Conservation (phyloP, 768 basidiomycete genomes). For the Kwoniella dejecticola region DNA sequence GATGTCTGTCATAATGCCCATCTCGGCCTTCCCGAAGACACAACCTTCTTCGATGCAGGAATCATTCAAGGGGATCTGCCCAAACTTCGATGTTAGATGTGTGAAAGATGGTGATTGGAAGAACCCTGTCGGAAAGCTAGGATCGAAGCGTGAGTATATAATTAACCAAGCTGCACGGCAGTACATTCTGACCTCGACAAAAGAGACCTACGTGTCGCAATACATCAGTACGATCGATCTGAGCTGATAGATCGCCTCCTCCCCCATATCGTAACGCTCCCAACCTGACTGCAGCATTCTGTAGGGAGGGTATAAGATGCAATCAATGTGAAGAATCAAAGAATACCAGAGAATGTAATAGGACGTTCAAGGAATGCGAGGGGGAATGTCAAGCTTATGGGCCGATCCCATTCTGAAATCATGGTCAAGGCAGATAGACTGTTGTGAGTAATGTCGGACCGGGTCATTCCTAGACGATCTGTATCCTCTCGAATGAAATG, state of each 20-base stretch:
- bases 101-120: conserved; percentile 43
- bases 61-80: conserved; percentile 30
- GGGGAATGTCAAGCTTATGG: conserved; percentile 43
- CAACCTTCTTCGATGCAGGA: neutral
- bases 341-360: conserved; percentile 42
- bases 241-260: no score
- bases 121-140: conserved; percentile 37
- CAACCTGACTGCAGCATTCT: conserved; percentile 30
- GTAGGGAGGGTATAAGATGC: conserved; percentile 37
- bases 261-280: no score
- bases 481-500: no score
- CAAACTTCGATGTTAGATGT: conserved; percentile 36
- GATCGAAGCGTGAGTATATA: conserved; percentile 36
- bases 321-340: conserved; percentile 41
- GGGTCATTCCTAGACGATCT: no score
- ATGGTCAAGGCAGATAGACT: no score
- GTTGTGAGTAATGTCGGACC: no score
- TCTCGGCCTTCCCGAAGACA: neutral
- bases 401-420: conserved; percentile 39
- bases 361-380: conserved; percentile 34
- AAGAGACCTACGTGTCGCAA: no score
- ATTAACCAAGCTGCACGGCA: no score
- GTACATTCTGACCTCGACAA: no score
- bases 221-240: no score
- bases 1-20: no score